A percentile compares a stretch with the other conserved stretches of the same genome.
These are phyloP conservation scores for Sarcocystis neurona DNA, from an alignment of 169 alveolate species.

Conservation along the genomic window DNA sequence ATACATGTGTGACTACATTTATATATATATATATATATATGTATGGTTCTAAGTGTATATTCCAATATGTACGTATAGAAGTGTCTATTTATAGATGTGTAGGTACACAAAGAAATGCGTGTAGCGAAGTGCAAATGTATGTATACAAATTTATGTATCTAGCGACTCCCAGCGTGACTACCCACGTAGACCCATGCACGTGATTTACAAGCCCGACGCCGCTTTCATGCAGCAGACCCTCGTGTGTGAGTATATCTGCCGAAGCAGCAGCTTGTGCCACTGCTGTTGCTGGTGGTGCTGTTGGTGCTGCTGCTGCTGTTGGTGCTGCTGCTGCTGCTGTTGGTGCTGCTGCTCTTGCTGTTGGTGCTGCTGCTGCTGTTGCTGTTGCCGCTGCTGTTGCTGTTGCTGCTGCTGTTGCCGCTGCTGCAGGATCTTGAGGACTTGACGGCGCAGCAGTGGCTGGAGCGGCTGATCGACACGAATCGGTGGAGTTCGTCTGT, in stretches of 20 bases:
- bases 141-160: background rate
- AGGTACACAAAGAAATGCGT: background rate
- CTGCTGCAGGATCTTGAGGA: constrained; percentile 53
- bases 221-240: no score
- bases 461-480: constrained; percentile 51
- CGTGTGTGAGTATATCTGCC: no score
- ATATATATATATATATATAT: no score
- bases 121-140: background rate
- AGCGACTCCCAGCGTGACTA: no score
- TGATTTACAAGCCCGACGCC: no score
- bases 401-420: background rate
- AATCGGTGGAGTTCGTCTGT: constrained; percentile 53
- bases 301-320: no score
- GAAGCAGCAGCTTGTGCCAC: no score
- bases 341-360: no score
- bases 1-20: background rate
- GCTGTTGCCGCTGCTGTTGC: background rate
- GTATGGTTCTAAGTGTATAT: background rate
- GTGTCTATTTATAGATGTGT: background rate
- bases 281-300: no score
- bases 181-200: no score
- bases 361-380: background rate
- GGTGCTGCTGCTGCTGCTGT: no score
- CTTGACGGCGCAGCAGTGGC: constrained; percentile 58
- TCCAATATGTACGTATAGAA: background rate